These are phyloP conservation scores for Kwoniella sp. DNA, from an alignment of 768 basidiomycete genomes.

Conservation along the genomic window DNA sequence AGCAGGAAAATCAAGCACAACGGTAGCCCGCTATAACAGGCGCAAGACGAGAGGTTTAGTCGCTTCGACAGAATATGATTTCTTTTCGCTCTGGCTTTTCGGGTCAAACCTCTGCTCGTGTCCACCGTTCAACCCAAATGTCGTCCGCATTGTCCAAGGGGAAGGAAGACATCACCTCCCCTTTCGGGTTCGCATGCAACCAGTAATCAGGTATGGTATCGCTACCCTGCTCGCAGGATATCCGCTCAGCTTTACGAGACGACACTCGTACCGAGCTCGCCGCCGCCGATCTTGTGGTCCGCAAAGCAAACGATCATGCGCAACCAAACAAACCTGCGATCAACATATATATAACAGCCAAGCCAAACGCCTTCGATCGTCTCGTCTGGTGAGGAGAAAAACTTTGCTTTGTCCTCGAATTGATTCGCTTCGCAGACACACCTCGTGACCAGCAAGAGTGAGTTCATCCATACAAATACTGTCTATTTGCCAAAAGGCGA, in stretches of 20 bases:
- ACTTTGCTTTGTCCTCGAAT: not conserved
- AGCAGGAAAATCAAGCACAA: too few relatives aligned
- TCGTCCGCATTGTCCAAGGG: too few relatives aligned
- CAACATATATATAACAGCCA: not conserved
- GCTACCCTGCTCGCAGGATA: not conserved
- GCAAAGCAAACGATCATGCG: not conserved
- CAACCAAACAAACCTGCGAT: not conserved
- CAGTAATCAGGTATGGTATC: not conserved
- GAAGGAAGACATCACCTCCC: not conserved
- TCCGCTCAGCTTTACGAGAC: not conserved
- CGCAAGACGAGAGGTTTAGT: not conserved
- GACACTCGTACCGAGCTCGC: not conserved
- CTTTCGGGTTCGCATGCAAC: not conserved
- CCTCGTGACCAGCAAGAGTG: too few relatives aligned
- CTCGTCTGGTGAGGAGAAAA: not conserved
- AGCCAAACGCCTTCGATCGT: not conserved
- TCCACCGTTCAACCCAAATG: not conserved
- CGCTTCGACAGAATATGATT: not conserved
- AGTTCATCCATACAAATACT: not conserved
- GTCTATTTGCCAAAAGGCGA: not conserved
- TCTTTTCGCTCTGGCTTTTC: not conserved
- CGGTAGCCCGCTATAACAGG: not conserved
- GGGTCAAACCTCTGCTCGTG: not conserved
- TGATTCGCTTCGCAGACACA: too few relatives aligned
- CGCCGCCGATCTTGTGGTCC: not conserved